phyloP scores from a whole-genome alignment of 2,329 filamentous ascomycete genomes.

The Ophiostoma ulmi region DNA sequence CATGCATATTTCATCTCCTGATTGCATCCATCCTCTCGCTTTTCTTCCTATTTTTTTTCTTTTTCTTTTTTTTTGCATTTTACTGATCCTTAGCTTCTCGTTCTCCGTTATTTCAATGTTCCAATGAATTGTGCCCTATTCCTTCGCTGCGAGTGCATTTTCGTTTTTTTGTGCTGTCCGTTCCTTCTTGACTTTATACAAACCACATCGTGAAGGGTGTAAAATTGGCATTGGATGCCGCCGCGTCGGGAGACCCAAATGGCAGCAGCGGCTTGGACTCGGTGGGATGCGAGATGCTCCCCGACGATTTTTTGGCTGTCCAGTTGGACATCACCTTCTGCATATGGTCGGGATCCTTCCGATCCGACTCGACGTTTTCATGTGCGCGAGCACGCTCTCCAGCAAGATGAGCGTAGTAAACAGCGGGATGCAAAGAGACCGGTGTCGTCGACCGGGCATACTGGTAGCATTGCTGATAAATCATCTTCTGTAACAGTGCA shows the following conservation, averaged over 20 bases:
- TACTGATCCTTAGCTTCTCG: background rate
- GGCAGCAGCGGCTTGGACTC: conserved; percentile 32
- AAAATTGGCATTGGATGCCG: conserved; percentile 27
- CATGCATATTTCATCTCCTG: background rate
- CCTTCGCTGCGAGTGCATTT: background rate
- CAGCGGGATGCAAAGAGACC: conserved; percentile 79
- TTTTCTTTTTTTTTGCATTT: background rate
- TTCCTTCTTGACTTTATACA: conserved; percentile 31
- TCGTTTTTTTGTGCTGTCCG: background rate
- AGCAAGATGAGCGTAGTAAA: conserved; percentile 94
- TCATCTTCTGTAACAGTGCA: conserved; percentile 73
- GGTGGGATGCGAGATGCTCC: conserved; percentile 24
- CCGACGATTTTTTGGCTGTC: conserved; percentile 39
- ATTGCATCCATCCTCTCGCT: background rate
- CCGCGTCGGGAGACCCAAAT: conserved; percentile 29
- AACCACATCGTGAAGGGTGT: conserved; percentile 44
- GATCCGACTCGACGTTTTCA: conserved; percentile 48
- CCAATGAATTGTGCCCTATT: background rate
- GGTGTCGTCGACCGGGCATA: conserved; percentile 89
- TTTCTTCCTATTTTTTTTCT: background rate
- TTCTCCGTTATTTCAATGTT: background rate
- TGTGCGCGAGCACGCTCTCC: conserved; percentile 75
- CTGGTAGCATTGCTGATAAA: conserved; percentile 93
- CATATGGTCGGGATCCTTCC: conserved; percentile 41
- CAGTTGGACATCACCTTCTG: conserved; percentile 41